Conservation (phyloP, 352 stramenopile genomes). For the Globisporangium polare region DNA sequence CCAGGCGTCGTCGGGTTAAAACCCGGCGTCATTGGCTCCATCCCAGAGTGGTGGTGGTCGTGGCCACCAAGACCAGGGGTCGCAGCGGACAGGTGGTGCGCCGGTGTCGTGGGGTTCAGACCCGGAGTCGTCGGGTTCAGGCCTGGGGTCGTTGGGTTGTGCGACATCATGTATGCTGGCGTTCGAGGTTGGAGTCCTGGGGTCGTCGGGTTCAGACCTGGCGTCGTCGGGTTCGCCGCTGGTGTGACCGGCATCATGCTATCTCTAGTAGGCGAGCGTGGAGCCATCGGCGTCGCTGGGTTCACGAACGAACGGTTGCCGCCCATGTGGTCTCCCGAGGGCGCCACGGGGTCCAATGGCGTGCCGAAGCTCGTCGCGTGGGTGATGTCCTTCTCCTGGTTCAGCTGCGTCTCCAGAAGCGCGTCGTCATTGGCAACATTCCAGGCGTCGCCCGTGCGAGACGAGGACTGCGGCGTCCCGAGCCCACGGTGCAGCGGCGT, state of each 20-base stretch:
- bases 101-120: slow-evolving; percentile 69
- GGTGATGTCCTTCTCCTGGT: slow-evolving; percentile 88
- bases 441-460: slow-evolving; percentile 65
- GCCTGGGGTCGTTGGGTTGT: slow-evolving; percentile 76
- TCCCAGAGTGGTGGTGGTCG: slow-evolving; percentile 48
- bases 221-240: slow-evolving; percentile 67
- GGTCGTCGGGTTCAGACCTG: slow-evolving; percentile 79
- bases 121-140: slow-evolving; percentile 79
- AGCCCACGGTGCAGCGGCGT: slow-evolving; percentile 82
- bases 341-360: slow-evolving; percentile 69
- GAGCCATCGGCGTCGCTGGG: slow-evolving; percentile 45
- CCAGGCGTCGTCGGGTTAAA: slow-evolving; percentile 85
- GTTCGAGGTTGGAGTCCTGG: slow-evolving; percentile 72
- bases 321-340: slow-evolving; percentile 50
- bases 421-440: slow-evolving; percentile 87
- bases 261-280: slow-evolving; percentile 63
- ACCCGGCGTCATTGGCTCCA: slow-evolving; percentile 86
- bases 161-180: slow-evolving; percentile 72
- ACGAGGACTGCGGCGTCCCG: slow-evolving; percentile 65
- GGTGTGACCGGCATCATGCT: slow-evolving; percentile 64
- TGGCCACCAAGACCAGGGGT: slow-evolving; percentile 70
- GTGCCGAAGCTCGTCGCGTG: slow-evolving; percentile 85
- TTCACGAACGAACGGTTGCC: slow-evolving; percentile 48
- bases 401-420: slow-evolving; percentile 82
- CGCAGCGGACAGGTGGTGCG: slow-evolving; percentile 61